Evolutionary conservation across 352 stramenopile species (phyloP).

Genomic region (Globisporangium sylvaticum): DNA sequence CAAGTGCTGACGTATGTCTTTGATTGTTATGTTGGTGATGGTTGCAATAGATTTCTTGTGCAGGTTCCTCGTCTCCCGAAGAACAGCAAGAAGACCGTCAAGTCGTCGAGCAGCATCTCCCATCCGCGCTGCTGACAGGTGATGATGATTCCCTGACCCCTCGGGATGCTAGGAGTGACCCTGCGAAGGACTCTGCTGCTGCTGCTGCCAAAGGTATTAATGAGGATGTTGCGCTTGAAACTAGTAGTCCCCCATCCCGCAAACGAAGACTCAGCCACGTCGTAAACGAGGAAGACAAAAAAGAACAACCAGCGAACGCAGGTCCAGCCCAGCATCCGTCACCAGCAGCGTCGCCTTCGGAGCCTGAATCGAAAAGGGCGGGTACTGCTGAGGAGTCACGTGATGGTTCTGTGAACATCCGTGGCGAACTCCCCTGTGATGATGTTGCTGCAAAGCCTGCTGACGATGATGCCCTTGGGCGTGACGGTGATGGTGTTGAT

Average conservation of each 20-base stretch:
- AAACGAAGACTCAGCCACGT: constrained; percentile 55
- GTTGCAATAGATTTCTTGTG: constrained; percentile 8
- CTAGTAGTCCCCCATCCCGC: constrained; percentile 53
- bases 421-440: not conserved
- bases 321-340: constrained; percentile 22
- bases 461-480: constrained; percentile 24
- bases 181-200: constrained; percentile 25
- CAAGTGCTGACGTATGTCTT: not conserved
- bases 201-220: constrained; percentile 66
- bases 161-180: constrained; percentile 34
- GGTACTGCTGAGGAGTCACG: not conserved
- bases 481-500: constrained; percentile 33
- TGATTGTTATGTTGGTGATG: constrained; percentile 1
- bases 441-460: constrained; percentile 16
- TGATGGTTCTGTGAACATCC: constrained; percentile 5
- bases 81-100: not conserved
- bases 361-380: not conserved
- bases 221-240: constrained; percentile 59
- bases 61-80: constrained; percentile 5
- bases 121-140: constrained; percentile 13
- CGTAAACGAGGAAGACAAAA: constrained; percentile 17
- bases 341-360: not conserved
- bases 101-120: constrained; percentile 1
- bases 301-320: constrained; percentile 2
- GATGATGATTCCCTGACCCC: constrained; percentile 36